Base-by-base conservation (phyloP, 345 rosid species). In the Adansonia digitata region DNA sequence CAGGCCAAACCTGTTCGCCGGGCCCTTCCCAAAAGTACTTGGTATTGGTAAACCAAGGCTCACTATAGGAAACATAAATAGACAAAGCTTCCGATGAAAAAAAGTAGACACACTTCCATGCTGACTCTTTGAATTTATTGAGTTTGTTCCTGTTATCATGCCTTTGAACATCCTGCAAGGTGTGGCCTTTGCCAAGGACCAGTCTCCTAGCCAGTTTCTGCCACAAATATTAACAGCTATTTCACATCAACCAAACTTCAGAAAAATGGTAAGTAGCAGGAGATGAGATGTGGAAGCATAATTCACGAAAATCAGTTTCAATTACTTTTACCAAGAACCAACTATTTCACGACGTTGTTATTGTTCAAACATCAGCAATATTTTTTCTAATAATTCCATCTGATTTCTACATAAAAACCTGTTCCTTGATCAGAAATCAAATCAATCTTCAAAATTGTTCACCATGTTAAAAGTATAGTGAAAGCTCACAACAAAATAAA, bases 51-150 rank as follows among this genome's bases (percentile, higher is more conserved):
- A 94, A 90, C 97, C 98, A 94, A 77, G 98, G 97, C 78, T 92
- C 97, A 49, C 82, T 75, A 75, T 80, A 88, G 75, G 92, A 78
- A 61, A 91, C 91, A 69, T 71, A 77, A 18, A 94, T 56, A 66
- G 85, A 86, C 62, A 92, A 79, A 84, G 84, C 31, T 84, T 94
- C 98, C 18, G 93, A 92, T 10, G 97, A 88, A 65, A 92, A 82
- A 69, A 82, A 94, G 73, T 91, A 92, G 22, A 90, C 74, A 79
- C 90, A 92, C 84, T 94, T 94, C 98, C 98, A 94, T 2, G 95
- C 97, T 0, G 98, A 90, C 77, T 94, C 98, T 78, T 92, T 90
- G 78, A 94, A 94, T 77, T 92, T 92, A 24, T 78, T 75, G 74
- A 90, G 81, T 75, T 86, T 91, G 80, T 90, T 85, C 84, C 80